Evolutionary conservation across 2,329 filamentous ascomycete genomes (phyloP).

Genomic region (Erysiphe pulchra): DNA sequence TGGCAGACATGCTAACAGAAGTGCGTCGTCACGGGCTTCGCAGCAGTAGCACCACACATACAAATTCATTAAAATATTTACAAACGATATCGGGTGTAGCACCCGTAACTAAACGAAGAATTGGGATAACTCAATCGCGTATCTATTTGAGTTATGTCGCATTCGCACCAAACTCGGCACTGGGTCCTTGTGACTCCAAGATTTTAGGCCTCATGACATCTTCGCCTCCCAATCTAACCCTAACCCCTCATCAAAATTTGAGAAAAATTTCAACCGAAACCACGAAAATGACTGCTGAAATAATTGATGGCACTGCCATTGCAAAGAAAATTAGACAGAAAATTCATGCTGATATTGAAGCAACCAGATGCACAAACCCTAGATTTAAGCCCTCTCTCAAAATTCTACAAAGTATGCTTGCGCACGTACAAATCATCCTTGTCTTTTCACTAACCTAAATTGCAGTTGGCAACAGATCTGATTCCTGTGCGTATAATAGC

Average conservation of each 20-base stretch:
- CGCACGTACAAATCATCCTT: background rate
- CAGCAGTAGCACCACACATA: too few species aligned
- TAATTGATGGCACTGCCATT: conserved; percentile 90
- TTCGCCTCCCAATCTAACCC: too few species aligned
- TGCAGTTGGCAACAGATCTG: conserved; percentile 69
- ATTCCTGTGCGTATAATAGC: conserved; percentile 43
- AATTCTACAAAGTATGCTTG: conserved; percentile 60
- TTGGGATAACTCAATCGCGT: too few species aligned
- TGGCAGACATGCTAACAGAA: too few species aligned
- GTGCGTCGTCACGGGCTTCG: too few species aligned
- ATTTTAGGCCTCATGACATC: background rate
- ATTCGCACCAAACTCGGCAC: too few species aligned
- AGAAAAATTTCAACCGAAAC: conserved; percentile 23
- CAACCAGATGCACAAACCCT: conserved; percentile 60
- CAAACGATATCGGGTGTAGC: too few species aligned
- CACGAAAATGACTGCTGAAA: conserved; percentile 55
- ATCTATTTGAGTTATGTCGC: too few species aligned
- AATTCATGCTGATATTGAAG: conserved; percentile 54
- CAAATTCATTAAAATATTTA: too few species aligned
- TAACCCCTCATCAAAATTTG: background rate
- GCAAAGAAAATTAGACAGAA: conserved; percentile 73
- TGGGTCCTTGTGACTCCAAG: conserved; percentile 1
- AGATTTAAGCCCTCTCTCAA: conserved; percentile 74
- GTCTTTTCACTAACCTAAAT: conserved; percentile 5
- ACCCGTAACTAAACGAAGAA: too few species aligned